Evolutionary conservation across 2,329 filamentous ascomycete genomes (phyloP), one percentile per base, ranked within the genome.

Genomic region (Epichloe sylvatica): DNA sequence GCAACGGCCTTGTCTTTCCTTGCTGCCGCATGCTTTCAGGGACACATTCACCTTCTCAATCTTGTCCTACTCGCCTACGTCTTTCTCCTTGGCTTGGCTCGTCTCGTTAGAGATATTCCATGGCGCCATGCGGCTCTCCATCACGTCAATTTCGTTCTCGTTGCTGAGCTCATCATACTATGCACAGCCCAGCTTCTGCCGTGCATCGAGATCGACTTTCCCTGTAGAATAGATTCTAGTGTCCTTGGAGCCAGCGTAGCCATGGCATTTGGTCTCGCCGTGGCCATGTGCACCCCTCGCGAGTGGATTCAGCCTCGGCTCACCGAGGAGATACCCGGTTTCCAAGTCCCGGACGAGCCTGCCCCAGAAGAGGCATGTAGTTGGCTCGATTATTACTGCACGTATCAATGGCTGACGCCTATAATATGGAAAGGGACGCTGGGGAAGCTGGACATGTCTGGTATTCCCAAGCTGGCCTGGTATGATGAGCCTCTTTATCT

Each of bases 401-500:
- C 71, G 4, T 77, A 72, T 55, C 68, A 69, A 49, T 77, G 73
- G 70, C 61, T 77, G 33, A 73, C 70, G 3, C 68, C 70, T 23
- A 59, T 73, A 42, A 67, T 77, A 46, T 68, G 72, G 62, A 73
- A 67, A 52, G 74, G 74, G 25, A 63, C 66, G 41, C 67, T 64
- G 34, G 63, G 64, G 5, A 63, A 68, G 47, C 63, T 77, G 49
- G 69, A 70, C 25, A 66, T 74, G 55, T 66, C 70, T 37, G 68
- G 71, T 53, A 67, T 77, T 19, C 73, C 73, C 3, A 66, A 56
- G 30, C 60, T 77, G 33, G 72, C 75, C 2, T 77, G 74, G 72
- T 77, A 77, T 53, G 75, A 78, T 47, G 73, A 77, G 52, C 75
- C 75, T 8, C 59, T 70, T 21, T 60, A 74, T 46, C 67, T 77